Evolutionary conservation across 1,284 basidiomycete genomes (phyloP).

Genomic region (Phellopilus nigrolimitatus): DNA sequence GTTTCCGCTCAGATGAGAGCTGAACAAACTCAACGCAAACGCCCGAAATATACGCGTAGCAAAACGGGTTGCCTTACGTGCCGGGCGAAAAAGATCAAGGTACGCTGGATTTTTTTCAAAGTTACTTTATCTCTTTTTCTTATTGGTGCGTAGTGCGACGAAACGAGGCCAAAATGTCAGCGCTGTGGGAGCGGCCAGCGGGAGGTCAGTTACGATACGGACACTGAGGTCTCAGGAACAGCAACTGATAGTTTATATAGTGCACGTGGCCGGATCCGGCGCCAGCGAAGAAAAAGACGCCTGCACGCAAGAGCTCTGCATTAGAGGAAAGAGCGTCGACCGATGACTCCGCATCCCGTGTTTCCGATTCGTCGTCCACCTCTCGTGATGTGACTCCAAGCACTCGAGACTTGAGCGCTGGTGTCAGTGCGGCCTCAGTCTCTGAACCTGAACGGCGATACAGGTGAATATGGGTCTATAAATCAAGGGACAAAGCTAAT

Average conservation of each 20-base stretch:
- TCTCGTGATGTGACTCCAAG: constrained; percentile 17
- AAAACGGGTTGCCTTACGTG: constrained; percentile 83
- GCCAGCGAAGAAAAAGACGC: constrained; percentile 53
- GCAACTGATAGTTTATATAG: constrained; percentile 33
- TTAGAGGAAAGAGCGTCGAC: constrained; percentile 7
- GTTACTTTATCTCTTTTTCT: constrained; percentile 16
- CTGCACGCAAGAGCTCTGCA: constrained; percentile 20
- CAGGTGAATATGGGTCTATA: constrained; percentile 3
- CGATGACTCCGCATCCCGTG: constrained; percentile 17
- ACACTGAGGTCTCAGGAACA: constrained; percentile 18
- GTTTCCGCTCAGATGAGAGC: constrained; percentile 40
- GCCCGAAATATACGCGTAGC: constrained; percentile 81
- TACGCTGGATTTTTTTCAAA: constrained; percentile 31
- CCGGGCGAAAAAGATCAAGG: constrained; percentile 84
- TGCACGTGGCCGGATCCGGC: constrained; percentile 80
- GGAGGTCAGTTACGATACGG: constrained; percentile 46
- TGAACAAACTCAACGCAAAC: constrained; percentile 60
- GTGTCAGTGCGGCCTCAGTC: not conserved
- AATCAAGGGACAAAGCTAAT: not conserved
- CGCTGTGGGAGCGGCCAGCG: constrained; percentile 75
- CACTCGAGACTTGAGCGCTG: constrained; percentile 7
- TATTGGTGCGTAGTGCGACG: constrained; percentile 58
- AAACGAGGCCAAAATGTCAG: constrained; percentile 74
- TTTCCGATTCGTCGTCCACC: constrained; percentile 15
- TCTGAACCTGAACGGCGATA: constrained; percentile 11